These are phyloP conservation scores for Cladophialophora psammophila DNA, from an alignment of 2,329 filamentous ascomycete genomes.

Conservation along the genomic window DNA sequence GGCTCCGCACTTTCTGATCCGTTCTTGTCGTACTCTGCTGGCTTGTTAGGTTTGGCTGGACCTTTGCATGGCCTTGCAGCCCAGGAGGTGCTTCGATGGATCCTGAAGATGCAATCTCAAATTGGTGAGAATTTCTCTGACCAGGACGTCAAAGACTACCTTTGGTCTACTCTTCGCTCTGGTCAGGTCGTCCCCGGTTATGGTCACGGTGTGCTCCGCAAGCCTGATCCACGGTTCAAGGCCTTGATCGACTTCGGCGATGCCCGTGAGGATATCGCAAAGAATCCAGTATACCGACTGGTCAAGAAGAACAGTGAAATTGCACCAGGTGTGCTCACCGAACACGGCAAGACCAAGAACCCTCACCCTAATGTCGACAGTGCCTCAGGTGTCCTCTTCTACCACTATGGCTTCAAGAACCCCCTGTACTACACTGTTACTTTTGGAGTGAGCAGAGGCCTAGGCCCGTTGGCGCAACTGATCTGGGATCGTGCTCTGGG, in stretches of 20 bases:
- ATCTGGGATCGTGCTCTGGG: constrained; percentile 96
- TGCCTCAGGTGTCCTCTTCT: constrained; percentile 90
- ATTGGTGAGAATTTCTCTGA: constrained; percentile 82
- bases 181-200: constrained; percentile 95
- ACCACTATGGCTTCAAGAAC: constrained; percentile 97
- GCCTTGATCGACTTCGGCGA: constrained; percentile 95
- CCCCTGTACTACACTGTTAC: constrained; percentile 89
- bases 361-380: constrained; percentile 97
- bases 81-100: constrained; percentile 96
- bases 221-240: constrained; percentile 95
- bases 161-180: constrained; percentile 92
- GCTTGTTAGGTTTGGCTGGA: constrained; percentile 93
- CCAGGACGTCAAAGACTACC: constrained; percentile 83
- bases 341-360: constrained; percentile 99
- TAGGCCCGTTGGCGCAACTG: constrained; percentile 91
- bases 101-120: constrained; percentile 89
- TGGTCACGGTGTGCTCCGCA: constrained; percentile 93
- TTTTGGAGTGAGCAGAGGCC: constrained; percentile 70
- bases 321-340: constrained; percentile 85
- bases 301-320: constrained; percentile 93
- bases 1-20: constrained; percentile 93
- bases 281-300: constrained; percentile 89
- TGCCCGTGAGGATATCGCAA: constrained; percentile 81
- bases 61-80: constrained; percentile 91
- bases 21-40: constrained; percentile 94